Percentiles rank a stretch among this genome's conserved stretches.
phyloP scores from a whole-genome alignment of 441 rosid species.

The Jatropha podagrica region DNA sequence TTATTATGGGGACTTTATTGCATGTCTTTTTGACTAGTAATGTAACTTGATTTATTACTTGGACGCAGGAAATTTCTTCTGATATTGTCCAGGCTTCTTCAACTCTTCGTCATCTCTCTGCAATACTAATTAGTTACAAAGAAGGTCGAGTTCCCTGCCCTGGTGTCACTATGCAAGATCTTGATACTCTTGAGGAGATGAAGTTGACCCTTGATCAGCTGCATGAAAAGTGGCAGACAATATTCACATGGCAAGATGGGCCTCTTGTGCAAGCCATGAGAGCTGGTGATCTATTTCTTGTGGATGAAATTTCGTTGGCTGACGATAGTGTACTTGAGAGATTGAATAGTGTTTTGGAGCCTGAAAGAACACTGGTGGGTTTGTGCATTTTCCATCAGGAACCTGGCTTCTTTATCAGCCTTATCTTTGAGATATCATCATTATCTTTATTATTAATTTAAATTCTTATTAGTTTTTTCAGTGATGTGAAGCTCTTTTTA shows the following conservation, averaged over 20 bases:
- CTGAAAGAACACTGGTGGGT: constrained; percentile 85
- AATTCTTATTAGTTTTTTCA: neutral
- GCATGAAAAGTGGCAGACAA: constrained; percentile 75
- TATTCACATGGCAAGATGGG: constrained; percentile 98
- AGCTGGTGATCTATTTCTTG: constrained; percentile 82
- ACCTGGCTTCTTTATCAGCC: neutral
- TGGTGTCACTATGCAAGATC: constrained; percentile 42
- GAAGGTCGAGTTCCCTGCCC: constrained; percentile 40
- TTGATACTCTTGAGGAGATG: constrained; percentile 58
- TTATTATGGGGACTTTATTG: constrained; percentile 14
- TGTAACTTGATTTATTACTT: constrained; percentile 24
- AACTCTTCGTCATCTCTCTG: constrained; percentile 51
- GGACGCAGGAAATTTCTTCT: constrained; percentile 57
- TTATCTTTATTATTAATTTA: neutral
- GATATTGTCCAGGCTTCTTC: constrained; percentile 70
- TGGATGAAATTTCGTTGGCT: constrained; percentile 99
- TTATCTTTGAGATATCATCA: neutral
- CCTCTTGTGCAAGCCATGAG: constrained; percentile 96
- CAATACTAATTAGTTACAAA: constrained; percentile 42
- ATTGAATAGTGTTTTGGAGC: constrained; percentile 95
- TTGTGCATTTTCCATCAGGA: neutral
- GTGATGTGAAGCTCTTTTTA: neutral
- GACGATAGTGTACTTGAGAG: constrained; percentile 99
- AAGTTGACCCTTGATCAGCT: constrained; percentile 53
- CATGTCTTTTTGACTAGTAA: constrained; percentile 18